These are phyloP conservation scores for Scalesia atractyloides DNA, from an alignment of 129 eudicot genomes.

Conservation along the genomic window DNA sequence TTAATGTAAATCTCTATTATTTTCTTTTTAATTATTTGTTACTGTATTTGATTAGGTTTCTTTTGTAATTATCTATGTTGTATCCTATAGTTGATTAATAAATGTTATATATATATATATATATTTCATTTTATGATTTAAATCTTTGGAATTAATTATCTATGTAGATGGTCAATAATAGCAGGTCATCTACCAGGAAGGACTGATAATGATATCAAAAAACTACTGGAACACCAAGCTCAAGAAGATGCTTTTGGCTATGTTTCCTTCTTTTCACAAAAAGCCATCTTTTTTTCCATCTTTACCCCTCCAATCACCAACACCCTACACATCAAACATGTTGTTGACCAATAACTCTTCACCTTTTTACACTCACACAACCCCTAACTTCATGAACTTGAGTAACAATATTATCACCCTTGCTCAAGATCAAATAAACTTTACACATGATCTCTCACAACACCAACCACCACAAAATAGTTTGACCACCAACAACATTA, in stretches of 20 bases:
- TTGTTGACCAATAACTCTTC: conserved; percentile 27
- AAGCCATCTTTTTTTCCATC: conserved; percentile 34
- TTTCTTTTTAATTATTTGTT: no score
- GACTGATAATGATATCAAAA: conserved; percentile 83
- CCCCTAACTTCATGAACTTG: conserved; percentile 26
- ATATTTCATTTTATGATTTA: neutral
- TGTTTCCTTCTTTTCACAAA: conserved; percentile 37
- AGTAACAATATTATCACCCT: conserved; percentile 21
- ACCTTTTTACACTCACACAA: conserved; percentile 26
- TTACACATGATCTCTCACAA: neutral
- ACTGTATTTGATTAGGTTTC: no score
- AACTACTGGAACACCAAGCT: conserved; percentile 96
- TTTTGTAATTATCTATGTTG: no score
- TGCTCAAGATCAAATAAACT: conserved; percentile 28
- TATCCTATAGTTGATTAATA: no score
- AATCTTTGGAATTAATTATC: conserved; percentile 3
- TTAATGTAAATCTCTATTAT: no score
- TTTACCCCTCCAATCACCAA: conserved; percentile 31
- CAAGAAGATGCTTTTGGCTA: conserved; percentile 74
- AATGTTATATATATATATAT: no score
- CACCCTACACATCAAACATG: conserved; percentile 22
- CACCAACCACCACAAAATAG: neutral
- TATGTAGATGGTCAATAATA: conserved; percentile 83
- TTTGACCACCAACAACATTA: conserved; percentile 18
- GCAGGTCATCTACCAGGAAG: conserved; percentile 88